Percentiles rank a stretch among this genome's conserved stretches.
Evolutionary conservation across 805 yeast genomes (phyloP).

Genomic region (Zygosaccharomyces bailii): DNA sequence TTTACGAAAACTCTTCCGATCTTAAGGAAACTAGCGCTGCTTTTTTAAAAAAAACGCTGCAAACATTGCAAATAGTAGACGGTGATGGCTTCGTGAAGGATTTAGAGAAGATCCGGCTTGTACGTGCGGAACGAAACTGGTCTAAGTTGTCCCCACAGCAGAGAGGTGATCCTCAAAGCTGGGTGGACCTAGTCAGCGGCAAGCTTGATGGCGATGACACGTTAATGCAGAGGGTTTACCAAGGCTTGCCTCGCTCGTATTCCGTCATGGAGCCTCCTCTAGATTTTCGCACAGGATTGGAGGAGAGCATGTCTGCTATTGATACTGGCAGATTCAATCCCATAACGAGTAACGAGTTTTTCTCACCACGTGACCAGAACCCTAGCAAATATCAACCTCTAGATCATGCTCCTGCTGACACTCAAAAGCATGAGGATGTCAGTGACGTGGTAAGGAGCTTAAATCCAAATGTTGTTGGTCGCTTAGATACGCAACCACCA

Average conservation of each 20-base stretch:
- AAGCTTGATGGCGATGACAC: slow-evolving; percentile 23
- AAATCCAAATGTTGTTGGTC: slow-evolving; percentile 1
- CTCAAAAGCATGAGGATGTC: background rate
- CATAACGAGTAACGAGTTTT: slow-evolving; percentile 17
- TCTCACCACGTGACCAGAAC: slow-evolving; percentile 10
- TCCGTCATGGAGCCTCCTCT: slow-evolving; percentile 8
- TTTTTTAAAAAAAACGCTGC: slow-evolving; percentile 23
- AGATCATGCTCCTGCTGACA: background rate
- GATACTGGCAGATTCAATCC: slow-evolving; percentile 16
- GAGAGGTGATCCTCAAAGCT: slow-evolving; percentile 23
- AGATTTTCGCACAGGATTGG: slow-evolving; percentile 11
- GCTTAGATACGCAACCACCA: background rate
- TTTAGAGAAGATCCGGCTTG: slow-evolving; percentile 24
- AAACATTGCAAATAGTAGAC: slow-evolving; percentile 19
- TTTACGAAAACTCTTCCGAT: slow-evolving; percentile 26
- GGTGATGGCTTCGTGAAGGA: slow-evolving; percentile 20
- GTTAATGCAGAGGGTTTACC: slow-evolving; percentile 14
- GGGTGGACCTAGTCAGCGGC: slow-evolving; percentile 28
- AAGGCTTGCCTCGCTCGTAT: slow-evolving; percentile 14
- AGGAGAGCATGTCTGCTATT: slow-evolving; percentile 14
- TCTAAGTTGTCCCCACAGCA: slow-evolving; percentile 20
- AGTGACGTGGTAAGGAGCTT: background rate
- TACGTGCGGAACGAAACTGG: slow-evolving; percentile 30
- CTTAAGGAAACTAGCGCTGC: slow-evolving; percentile 23
- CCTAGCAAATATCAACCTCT: background rate